A percentile compares a stretch with the other conserved stretches of the same genome.
Conservation (phyloP, 257 asterid species). For the Solanum corneliomulleri region DNA sequence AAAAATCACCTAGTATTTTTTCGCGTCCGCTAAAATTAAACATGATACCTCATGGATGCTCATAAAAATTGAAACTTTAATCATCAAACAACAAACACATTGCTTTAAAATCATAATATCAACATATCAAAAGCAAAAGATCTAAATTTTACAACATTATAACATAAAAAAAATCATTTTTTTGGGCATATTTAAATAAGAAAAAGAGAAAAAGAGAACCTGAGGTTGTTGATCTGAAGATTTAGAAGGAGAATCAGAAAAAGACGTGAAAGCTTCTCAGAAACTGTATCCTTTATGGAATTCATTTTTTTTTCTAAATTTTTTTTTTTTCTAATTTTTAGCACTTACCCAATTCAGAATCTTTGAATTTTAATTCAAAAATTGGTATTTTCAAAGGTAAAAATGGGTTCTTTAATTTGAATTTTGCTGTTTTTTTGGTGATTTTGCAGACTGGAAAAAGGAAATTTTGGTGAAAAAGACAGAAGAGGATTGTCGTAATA, state of each 20-base stretch:
- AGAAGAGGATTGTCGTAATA: background rate
- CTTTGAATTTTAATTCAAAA: background rate
- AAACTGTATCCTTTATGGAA: conserved; percentile 56
- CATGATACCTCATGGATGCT: background rate
- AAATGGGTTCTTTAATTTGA: background rate
- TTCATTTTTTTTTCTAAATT: conserved; percentile 22
- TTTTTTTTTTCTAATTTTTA: background rate
- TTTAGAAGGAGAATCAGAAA: conserved; percentile 68
- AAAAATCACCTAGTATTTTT: background rate
- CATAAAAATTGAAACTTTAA: background rate
- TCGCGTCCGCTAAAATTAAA: background rate
- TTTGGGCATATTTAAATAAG: no score
- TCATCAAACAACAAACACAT: background rate
- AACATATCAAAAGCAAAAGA: conserved; percentile 6
- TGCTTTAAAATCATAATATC: background rate
- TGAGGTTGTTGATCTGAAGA: conserved; percentile 33
- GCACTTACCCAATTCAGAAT: background rate
- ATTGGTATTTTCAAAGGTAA: background rate
- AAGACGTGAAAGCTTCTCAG: conserved; percentile 52
- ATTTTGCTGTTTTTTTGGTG: background rate
- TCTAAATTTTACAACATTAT: background rate
- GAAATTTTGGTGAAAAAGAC: background rate
- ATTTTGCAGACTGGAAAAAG: background rate
- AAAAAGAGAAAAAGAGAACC: background rate
- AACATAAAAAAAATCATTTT: background rate